Evolutionary conservation across 495 filamentous ascomycete species (phyloP).

Genomic region (Pseudomonodictys pantanalensis): DNA sequence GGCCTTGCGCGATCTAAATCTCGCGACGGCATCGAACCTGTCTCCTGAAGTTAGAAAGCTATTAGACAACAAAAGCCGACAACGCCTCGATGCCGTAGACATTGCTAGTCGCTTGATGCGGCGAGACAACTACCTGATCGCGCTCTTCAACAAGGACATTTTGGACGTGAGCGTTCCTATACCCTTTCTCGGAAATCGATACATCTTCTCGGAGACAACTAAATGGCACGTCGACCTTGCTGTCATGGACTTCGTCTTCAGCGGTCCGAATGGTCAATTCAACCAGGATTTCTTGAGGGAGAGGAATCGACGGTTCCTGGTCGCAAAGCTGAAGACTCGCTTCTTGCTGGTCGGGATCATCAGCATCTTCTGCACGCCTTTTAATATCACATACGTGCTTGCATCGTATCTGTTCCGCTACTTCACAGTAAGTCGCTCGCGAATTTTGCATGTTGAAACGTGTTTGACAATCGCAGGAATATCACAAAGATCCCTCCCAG

Average conservation of each 20-base stretch:
- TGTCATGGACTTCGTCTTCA: conserved; percentile 91
- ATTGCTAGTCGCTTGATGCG: conserved; percentile 97
- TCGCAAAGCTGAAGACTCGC: conserved; percentile 67
- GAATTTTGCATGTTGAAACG: conserved; percentile 8
- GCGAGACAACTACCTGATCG: conserved; percentile 93
- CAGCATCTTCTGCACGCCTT: conserved; percentile 80
- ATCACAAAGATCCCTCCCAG: conserved; percentile 84
- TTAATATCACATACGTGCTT: conserved; percentile 76
- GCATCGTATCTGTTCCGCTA: conserved; percentile 89
- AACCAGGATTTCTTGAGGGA: conserved; percentile 79
- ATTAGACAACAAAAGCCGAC: conserved; percentile 82
- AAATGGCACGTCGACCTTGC: conserved; percentile 87
- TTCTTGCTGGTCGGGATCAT: conserved; percentile 80
- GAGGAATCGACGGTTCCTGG: conserved; percentile 72
- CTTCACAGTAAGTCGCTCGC: conserved; percentile 62
- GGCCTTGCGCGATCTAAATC: conserved; percentile 80
- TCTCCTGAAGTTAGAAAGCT: conserved; percentile 61
- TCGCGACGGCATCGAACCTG: conserved; percentile 70
- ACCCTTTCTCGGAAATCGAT: conserved; percentile 74
- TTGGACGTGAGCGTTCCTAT: conserved; percentile 81
- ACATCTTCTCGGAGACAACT: conserved; percentile 75
- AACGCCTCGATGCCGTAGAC: conserved; percentile 92
- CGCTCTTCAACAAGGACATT: conserved; percentile 93
- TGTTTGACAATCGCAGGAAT: conserved; percentile 56
- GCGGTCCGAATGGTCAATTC: conserved; percentile 72